Percentiles rank a stretch among this genome's conserved stretches.
Evolutionary conservation across 768 basidiomycete genomes (phyloP).

Genomic region (Suillus brevipes): DNA sequence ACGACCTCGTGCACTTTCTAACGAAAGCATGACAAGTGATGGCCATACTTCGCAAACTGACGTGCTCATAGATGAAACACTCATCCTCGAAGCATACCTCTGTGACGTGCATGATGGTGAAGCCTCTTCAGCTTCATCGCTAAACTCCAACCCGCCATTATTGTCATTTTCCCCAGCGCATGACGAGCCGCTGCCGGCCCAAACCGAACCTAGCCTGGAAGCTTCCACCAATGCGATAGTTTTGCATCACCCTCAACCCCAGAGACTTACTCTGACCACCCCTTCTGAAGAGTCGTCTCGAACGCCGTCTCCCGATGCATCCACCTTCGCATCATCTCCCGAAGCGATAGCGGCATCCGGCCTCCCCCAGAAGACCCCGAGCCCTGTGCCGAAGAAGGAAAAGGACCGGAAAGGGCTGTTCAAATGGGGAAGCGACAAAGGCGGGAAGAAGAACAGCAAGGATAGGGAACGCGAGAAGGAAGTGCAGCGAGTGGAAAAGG

Average conservation of each 20-base stretch:
- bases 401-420: conserved; percentile 76
- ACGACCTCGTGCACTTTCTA: conserved; percentile 37
- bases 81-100: conserved; percentile 84
- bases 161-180: conserved; percentile 26
- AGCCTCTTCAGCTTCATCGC: conserved; percentile 18
- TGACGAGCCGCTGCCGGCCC: conserved; percentile 14
- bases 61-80: conserved; percentile 77
- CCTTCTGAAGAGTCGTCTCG: conserved; percentile 43
- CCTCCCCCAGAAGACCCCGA: conserved; percentile 22
- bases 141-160: conserved; percentile 21
- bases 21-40: conserved; percentile 41
- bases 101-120: conserved; percentile 52
- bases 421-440: conserved; percentile 68
- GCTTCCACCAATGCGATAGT: conserved; percentile 38
- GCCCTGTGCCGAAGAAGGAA: conserved; percentile 51
- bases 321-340: conserved; percentile 26
- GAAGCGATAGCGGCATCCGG: conserved; percentile 29
- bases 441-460: conserved; percentile 54
- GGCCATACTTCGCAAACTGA: conserved; percentile 56
- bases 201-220: conserved; percentile 32
- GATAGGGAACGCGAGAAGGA: conserved; percentile 51
- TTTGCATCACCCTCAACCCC: conserved; percentile 69
- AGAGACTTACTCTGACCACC: conserved; percentile 42
- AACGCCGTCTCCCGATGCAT: conserved; percentile 57
- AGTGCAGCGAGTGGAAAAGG: conserved; percentile 47